These are phyloP conservation scores for Lablab purpureus DNA, from an alignment of 306 rosid species.

Conservation along the genomic window DNA sequence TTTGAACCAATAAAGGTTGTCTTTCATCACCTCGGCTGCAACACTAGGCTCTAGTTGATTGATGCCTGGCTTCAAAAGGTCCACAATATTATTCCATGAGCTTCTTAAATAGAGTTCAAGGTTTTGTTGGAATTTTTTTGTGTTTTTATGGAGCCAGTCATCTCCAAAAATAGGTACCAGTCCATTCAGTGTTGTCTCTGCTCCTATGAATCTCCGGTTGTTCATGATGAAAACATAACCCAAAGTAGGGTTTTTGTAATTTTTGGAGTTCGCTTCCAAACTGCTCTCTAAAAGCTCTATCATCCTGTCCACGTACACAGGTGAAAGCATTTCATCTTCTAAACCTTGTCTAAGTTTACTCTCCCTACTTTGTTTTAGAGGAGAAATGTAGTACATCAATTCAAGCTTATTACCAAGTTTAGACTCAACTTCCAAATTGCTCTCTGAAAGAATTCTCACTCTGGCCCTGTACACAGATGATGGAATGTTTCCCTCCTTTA, in stretches of 20 bases:
- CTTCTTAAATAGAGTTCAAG: constrained; percentile 33
- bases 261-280: constrained; percentile 67
- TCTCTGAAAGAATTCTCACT: constrained; percentile 64
- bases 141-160: constrained; percentile 42
- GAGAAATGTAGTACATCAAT: neutral
- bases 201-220: constrained; percentile 33
- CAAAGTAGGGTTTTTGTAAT: constrained; percentile 60
- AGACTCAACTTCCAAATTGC: constrained; percentile 50
- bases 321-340: neutral
- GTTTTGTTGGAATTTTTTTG: constrained; percentile 50
- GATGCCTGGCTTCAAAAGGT: constrained; percentile 57
- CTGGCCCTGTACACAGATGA: neutral
- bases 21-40: constrained; percentile 61
- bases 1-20: constrained; percentile 61
- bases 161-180: neutral
- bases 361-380: neutral
- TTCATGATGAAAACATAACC: constrained; percentile 73
- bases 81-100: constrained; percentile 69
- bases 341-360: neutral
- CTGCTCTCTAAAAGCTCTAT: constrained; percentile 66
- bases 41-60: constrained; percentile 46
- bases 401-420: neutral
- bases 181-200: neutral
- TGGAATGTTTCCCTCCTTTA: neutral
- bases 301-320: neutral